Base-by-base conservation (phyloP, 2,329 filamentous ascomycete species). In the Fusarium tanahbumbuense region DNA sequence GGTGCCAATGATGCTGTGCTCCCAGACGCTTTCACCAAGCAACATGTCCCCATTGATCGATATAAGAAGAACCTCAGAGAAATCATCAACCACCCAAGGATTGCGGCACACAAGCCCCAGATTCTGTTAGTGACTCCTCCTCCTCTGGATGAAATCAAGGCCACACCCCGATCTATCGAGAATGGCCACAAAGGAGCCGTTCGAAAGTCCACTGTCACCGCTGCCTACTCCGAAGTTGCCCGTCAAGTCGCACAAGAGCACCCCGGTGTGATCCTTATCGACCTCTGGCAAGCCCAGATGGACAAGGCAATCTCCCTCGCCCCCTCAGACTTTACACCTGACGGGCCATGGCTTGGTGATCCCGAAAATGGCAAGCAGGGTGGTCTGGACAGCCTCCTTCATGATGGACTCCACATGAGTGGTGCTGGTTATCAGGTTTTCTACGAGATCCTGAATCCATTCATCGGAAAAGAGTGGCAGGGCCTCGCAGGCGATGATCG, bases 1-100 rank as follows among this genome's bases (percentile, higher is more conserved):
- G 96, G 96, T 20, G 93, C 96, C 73, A 98, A 99, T 77, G 96
- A 98, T 80, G 91, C 95, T 6, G 90, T 90, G 57, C 79, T 97
- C 6, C 86, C 89, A 6, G 82, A 87, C 40, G 83, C 86, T 7
- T 84, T 84, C 6, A 89, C 88, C 53, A 83, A 84, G 12, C 96
- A 98, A 80, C 89, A 95, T 78, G 87, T 98, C 10, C 88, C 93
- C 1, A 80, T 97, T n/a, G 86, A 90, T 2, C 81, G 89, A 64
- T 98, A 93, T 83, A 89, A 88, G 77, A 81, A 86, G 58, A 97
- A 97, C 76, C 81, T 97, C 49, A 84, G 80, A 68, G 83, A 83
- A 27, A 93, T 98, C 72, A 82, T 97, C 74, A 88, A 84, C 5
- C 93, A 98, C 78, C 88, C 91, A 10, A 82, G 83, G 60, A 86